A percentile compares a stretch with the other conserved stretches of the same genome.
Evolutionary conservation across 495 filamentous ascomycete species (phyloP).

Genomic region (Entonaema liquescens): DNA sequence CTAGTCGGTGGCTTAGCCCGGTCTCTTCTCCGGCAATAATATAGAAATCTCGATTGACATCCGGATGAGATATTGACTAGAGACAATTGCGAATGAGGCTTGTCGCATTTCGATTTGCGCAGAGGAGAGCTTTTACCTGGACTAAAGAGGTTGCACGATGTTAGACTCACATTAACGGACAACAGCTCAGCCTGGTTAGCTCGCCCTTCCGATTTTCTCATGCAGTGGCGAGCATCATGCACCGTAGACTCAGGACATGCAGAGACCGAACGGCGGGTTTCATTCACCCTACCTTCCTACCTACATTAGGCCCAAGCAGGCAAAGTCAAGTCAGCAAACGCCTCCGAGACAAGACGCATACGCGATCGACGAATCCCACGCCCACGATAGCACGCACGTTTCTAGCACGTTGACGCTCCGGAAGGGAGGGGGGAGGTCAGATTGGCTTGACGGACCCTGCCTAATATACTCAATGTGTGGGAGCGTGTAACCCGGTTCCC

Average conservation of each 20-base stretch:
- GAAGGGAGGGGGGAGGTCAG: constrained; percentile 9
- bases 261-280: constrained; percentile 15
- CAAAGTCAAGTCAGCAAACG: constrained; percentile 24
- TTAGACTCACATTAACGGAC: constrained; percentile 10
- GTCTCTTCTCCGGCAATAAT: not conserved
- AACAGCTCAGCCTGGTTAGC: constrained; percentile 28
- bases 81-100: constrained; percentile 18
- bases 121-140: constrained; percentile 14
- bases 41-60: constrained; percentile 3
- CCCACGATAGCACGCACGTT: constrained; percentile 41
- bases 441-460: constrained; percentile 21
- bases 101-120: constrained; percentile 13
- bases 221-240: constrained; percentile 14
- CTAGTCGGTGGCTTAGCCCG: constrained; percentile 19
- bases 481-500: constrained; percentile 32
- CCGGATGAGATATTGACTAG: constrained; percentile 14
- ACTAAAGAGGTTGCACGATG: constrained; percentile 30
- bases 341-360: constrained; percentile 33
- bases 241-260: constrained; percentile 31
- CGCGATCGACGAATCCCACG: constrained; percentile 41
- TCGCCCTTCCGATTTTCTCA: constrained; percentile 3
- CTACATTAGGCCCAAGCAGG: constrained; percentile 23
- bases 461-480: constrained; percentile 16
- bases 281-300: constrained; percentile 22
- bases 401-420: constrained; percentile 40